Evolutionary conservation across 2,329 filamentous ascomycete genomes (phyloP).

Genomic region (Claviceps monticola): DNA sequence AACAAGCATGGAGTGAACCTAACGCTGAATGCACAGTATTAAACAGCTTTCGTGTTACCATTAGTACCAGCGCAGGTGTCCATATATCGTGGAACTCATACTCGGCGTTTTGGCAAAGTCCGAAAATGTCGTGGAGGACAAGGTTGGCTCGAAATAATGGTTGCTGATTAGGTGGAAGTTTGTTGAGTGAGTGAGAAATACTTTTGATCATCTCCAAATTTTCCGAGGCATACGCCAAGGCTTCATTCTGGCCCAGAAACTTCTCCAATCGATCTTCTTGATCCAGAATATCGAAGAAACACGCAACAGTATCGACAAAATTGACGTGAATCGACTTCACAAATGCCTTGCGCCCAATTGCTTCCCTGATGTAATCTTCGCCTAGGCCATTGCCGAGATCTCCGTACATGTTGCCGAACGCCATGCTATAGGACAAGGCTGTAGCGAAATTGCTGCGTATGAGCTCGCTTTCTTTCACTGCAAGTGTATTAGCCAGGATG

Average conservation of each 20-base stretch:
- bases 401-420: slow-evolving; percentile 31
- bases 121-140: slow-evolving; percentile 59
- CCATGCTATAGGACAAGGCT: slow-evolving; percentile 70
- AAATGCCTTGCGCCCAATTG: slow-evolving; percentile 55
- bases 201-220: slow-evolving; percentile 56
- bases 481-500: slow-evolving; percentile 45
- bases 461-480: slow-evolving; percentile 39
- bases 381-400: slow-evolving; percentile 33
- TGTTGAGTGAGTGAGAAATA: slow-evolving; percentile 50
- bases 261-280: slow-evolving; percentile 63
- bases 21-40: slow-evolving; percentile 71
- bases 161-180: slow-evolving; percentile 67
- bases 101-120: slow-evolving; percentile 60
- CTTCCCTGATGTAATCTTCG: slow-evolving; percentile 53
- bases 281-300: slow-evolving; percentile 64
- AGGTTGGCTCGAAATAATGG: slow-evolving; percentile 73
- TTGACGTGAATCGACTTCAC: slow-evolving; percentile 48
- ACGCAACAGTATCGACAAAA: slow-evolving; percentile 64
- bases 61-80: slow-evolving; percentile 61
- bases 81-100: slow-evolving; percentile 54
- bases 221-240: slow-evolving; percentile 45
- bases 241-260: slow-evolving; percentile 44
- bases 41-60: slow-evolving; percentile 63
- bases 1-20: slow-evolving; percentile 75
- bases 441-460: slow-evolving; percentile 60